A percentile compares a stretch with the other conserved stretches of the same genome.
Evolutionary conservation across 768 basidiomycete genomes (phyloP).

Genomic region (Lyophyllum decastes): DNA sequence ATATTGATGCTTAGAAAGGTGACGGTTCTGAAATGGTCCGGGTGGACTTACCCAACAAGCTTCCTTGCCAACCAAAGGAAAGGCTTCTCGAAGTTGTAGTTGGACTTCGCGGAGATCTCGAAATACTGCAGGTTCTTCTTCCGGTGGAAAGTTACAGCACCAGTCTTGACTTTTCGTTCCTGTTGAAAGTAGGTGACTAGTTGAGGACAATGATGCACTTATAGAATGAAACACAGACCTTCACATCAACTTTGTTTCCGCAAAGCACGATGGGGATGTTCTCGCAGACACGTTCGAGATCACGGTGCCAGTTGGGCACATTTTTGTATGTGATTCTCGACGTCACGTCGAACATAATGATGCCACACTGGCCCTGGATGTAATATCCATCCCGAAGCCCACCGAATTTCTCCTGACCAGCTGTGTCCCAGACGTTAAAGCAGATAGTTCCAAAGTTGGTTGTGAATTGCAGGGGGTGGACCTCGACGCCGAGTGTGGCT

Average conservation of each 20-base stretch:
- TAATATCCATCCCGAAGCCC: conserved; percentile 97
- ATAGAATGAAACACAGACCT: conserved; percentile 50
- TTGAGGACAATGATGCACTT: conserved; percentile 8
- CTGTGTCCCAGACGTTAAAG: conserved; percentile 99
- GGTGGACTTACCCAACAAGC: conserved; percentile 80
- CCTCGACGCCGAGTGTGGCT: conserved; percentile 99
- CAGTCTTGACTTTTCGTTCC: conserved; percentile 99
- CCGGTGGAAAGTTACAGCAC: conserved; percentile 97
- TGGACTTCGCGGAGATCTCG: conserved; percentile 99
- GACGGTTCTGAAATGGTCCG: neutral
- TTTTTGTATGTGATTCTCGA: conserved; percentile 99
- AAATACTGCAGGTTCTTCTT: conserved; percentile 99
- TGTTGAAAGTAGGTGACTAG: conserved; percentile 31
- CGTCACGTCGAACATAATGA: conserved; percentile 99
- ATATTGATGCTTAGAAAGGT: neutral
- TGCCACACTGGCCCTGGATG: conserved; percentile 98
- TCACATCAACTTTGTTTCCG: conserved; percentile 99
- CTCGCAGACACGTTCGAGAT: conserved; percentile 99
- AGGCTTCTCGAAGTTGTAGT: conserved; percentile 99
- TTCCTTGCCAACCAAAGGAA: conserved; percentile 99
- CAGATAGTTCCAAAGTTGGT: conserved; percentile 99
- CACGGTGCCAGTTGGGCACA: conserved; percentile 99
- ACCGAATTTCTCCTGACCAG: conserved; percentile 99
- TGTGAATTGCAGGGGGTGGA: conserved; percentile 92
- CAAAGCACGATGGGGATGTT: conserved; percentile 99